Evolutionary conservation across 495 filamentous ascomycete genomes (phyloP), one percentile per base, ranked within the genome.

Genomic region (Aspergillus affinis): DNA sequence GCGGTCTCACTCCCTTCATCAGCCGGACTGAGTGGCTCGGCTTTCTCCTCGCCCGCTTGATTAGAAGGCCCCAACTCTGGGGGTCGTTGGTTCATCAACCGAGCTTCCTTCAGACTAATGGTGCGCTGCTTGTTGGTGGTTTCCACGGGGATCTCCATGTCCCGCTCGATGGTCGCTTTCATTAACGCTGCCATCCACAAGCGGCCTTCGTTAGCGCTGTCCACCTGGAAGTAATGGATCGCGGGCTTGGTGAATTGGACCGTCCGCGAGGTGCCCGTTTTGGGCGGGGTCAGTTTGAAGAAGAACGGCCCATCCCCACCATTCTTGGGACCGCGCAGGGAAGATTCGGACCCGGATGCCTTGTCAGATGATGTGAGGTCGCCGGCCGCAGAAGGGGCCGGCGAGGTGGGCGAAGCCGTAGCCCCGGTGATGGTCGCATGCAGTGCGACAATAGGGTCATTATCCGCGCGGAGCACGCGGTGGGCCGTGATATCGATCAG

Each of bases 161-260:
- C 94, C 58, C 93, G 88, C 63, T 98, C 95, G 63, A 99, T 99
- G 6, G 95, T 99, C 4, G 95, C 95, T 75, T 98, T 99, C 91
- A 98, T 95, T 60, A 99, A 78, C 12, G 95, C 95, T 4, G 91
- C 95, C 95, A 99, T 99, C 95, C 95, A 99, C 46, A 92, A 75
- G 18, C 95, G 86, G 17, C 94, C 95, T 64, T 94, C 86, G 57
- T 90, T 84, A 44, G 96, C 78, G 59, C 88, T 96, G 51, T 93
- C 91, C 45, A 97, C 93, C 17, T 96, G 95, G 72, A 99, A 98
- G 69, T 97, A 99, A 68, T 99, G 95, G 19, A 96, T 89, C 0
- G 92, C 91, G 6, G 93, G 95, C 68, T 96, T 97, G 7, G 95
- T 99, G 74, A 98, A 98, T 59, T 91, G 95, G 52, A 99, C 93